Conservation (phyloP, 495 filamentous ascomycete species). For the Glarea lozoyensis region DNA sequence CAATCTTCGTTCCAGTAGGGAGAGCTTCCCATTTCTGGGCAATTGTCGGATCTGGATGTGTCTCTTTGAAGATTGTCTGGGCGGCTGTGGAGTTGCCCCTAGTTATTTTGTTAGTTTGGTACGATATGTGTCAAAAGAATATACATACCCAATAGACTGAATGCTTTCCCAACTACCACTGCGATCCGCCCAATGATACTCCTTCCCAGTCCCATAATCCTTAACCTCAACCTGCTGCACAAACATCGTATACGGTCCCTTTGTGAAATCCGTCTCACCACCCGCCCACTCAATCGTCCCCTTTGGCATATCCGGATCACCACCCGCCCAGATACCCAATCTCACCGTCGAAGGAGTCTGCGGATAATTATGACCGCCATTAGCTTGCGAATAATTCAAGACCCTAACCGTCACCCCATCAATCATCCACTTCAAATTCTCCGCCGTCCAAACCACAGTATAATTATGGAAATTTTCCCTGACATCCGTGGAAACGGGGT, state of each 20-base stretch:
- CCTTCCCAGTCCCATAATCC: conserved; percentile 59
- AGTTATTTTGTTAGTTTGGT: conserved; percentile 1
- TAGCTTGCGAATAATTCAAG: conserved; percentile 53
- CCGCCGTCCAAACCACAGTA: conserved; percentile 72
- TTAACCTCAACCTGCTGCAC: conserved; percentile 56
- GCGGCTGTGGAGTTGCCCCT: conserved; percentile 58
- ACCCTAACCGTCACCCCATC: conserved; percentile 61
- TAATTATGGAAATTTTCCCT: conserved; percentile 64
- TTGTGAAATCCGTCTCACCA: conserved; percentile 59
- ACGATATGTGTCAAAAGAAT: neutral
- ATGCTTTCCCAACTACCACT: conserved; percentile 64
- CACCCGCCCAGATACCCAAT: conserved; percentile 81
- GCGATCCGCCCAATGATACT: conserved; percentile 60
- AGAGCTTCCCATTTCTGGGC: conserved; percentile 51
- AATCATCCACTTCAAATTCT: conserved; percentile 62
- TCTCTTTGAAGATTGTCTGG: conserved; percentile 25
- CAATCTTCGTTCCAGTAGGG: conserved; percentile 43
- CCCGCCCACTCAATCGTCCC: conserved; percentile 67
- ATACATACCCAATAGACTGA: conserved; percentile 51
- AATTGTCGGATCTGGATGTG: conserved; percentile 25
- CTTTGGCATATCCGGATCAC: conserved; percentile 53
- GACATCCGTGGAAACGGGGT: conserved; percentile 42
- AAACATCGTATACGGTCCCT: conserved; percentile 68
- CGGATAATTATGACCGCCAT: conserved; percentile 59
- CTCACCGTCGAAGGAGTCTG: conserved; percentile 82